phyloP scores from a whole-genome alignment of 2,329 filamentous ascomycete species.

The Aspergillus costaricaensis region DNA sequence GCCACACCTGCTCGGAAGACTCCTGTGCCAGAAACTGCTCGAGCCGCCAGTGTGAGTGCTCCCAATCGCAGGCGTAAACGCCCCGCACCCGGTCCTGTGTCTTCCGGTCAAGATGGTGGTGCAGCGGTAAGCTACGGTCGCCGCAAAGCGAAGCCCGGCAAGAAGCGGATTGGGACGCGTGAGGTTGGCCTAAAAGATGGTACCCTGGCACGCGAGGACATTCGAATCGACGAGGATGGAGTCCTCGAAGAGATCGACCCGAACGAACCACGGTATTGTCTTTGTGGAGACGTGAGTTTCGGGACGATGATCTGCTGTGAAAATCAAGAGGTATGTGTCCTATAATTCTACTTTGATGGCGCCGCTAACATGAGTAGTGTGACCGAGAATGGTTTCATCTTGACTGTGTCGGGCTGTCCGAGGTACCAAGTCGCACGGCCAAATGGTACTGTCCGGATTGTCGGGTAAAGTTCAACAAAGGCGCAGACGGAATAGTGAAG shows the following conservation, averaged over 20 bases:
- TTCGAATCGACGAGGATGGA: constrained; percentile 51
- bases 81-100: constrained; percentile 62
- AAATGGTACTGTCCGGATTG: constrained; percentile 70
- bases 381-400: constrained; percentile 69
- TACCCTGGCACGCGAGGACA: constrained; percentile 33
- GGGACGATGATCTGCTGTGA: constrained; percentile 68
- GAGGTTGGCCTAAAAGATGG: constrained; percentile 41
- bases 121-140: constrained; percentile 64
- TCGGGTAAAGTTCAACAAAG: constrained; percentile 51
- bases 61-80: constrained; percentile 56
- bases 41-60: constrained; percentile 35
- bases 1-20: constrained; percentile 43
- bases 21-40: constrained; percentile 45
- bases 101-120: constrained; percentile 59
- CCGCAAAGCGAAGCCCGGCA: constrained; percentile 56
- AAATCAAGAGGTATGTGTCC: constrained; percentile 55
- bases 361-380: constrained; percentile 49
- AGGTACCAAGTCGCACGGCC: constrained; percentile 60
- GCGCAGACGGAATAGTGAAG: constrained; percentile 43
- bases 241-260: constrained; percentile 58
- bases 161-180: constrained; percentile 40
- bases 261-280: constrained; percentile 64
- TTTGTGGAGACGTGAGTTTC: constrained; percentile 65
- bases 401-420: constrained; percentile 59
- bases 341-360: neutral